Evolutionary conservation across 148 eudicot species (phyloP).

Genomic region (Cornus kousa): DNA sequence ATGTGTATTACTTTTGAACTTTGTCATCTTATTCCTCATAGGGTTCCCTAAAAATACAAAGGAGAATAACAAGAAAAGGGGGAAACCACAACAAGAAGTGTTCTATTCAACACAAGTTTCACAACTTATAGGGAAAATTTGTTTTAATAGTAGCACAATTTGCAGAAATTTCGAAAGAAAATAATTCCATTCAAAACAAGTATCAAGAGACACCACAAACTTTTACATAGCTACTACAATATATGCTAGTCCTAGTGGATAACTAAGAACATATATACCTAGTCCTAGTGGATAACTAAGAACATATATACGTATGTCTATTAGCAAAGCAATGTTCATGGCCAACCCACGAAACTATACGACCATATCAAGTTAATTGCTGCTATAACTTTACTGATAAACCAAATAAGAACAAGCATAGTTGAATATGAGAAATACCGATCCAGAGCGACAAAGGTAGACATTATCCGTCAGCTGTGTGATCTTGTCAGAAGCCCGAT

Average conservation of each 20-base stretch:
- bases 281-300: not conserved
- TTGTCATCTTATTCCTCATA: not conserved
- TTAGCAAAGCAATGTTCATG: not conserved
- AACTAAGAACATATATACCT: not conserved
- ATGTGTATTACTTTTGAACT: not conserved
- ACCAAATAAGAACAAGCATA: not conserved
- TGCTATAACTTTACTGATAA: not conserved
- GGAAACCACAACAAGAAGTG: not conserved
- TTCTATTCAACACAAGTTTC: not conserved
- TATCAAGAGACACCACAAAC: not conserved
- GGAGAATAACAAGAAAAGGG: not conserved
- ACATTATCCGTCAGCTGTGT: constrained; percentile 94
- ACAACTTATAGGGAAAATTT: not conserved
- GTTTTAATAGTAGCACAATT: not conserved
- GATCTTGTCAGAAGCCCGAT: constrained; percentile 99
- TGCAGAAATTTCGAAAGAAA: not conserved
- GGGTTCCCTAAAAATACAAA: too few relatives aligned
- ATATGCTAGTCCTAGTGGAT: not conserved
- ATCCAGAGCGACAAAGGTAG: constrained; percentile 94
- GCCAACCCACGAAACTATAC: not conserved
- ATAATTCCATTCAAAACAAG: not conserved
- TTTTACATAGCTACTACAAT: not conserved
- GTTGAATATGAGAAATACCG: constrained; percentile 44
- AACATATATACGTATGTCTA: too few relatives aligned
- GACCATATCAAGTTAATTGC: not conserved